Evolutionary conservation across 805 yeast genomes (phyloP).

Genomic region (Sporopachydermia quercuum): DNA sequence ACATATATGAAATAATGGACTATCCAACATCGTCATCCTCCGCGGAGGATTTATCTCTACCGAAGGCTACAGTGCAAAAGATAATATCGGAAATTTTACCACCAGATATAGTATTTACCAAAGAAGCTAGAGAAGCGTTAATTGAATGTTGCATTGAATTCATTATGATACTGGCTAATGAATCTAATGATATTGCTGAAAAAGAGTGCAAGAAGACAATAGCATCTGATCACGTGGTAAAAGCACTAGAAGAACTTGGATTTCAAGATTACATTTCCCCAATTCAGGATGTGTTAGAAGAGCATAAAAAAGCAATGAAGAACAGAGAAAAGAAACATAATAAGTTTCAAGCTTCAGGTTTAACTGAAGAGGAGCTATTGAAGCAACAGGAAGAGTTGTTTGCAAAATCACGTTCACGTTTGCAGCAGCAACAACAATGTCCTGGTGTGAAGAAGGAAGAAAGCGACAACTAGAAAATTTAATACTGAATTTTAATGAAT

Average conservation of each 20-base stretch:
- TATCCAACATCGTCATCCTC: slow-evolving; percentile 7
- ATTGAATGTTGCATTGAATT: slow-evolving; percentile 95
- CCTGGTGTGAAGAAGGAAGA: neutral
- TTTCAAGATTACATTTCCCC: slow-evolving; percentile 74
- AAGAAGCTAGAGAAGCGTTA: slow-evolving; percentile 88
- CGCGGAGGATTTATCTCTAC: slow-evolving; percentile 27
- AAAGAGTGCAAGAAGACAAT: slow-evolving; percentile 92
- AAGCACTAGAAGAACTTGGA: slow-evolving; percentile 78
- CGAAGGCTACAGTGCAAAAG: slow-evolving; percentile 86
- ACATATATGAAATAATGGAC: too few species aligned
- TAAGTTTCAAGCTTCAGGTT: slow-evolving; percentile 85
- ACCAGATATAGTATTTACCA: slow-evolving; percentile 71
- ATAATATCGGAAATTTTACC: slow-evolving; percentile 85
- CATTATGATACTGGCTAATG: slow-evolving; percentile 86
- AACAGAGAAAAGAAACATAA: slow-evolving; percentile 79
- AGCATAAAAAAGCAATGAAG: slow-evolving; percentile 79
- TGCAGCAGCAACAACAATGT: slow-evolving; percentile 13
- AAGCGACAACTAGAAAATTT: too few species aligned
- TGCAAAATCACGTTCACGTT: slow-evolving; percentile 55
- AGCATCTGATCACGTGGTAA: slow-evolving; percentile 89
- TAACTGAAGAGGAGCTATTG: slow-evolving; percentile 82
- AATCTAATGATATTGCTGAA: slow-evolving; percentile 91
- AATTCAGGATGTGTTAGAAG: slow-evolving; percentile 62
- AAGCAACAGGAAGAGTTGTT: slow-evolving; percentile 88
- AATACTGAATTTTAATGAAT: too few species aligned